Base-by-base conservation (phyloP, 306 rosid species). In the Spatholobus suberectus region DNA sequence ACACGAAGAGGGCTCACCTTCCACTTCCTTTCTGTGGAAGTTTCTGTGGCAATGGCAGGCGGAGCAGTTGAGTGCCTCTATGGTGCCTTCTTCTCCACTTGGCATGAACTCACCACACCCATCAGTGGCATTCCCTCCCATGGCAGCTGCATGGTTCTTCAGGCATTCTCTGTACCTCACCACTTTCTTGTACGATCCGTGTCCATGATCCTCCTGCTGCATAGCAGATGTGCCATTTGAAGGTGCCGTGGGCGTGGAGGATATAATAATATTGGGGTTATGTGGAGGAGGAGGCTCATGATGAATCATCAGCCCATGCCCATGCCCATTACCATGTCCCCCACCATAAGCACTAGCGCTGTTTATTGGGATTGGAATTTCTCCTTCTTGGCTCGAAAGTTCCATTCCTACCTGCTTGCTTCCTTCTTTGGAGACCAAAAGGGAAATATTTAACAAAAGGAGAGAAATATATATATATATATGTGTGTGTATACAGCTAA, bases 41-140 rank as follows among this genome's bases (percentile, higher is more conserved):
- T 94, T 94, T 79, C 98, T 85, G 87, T 94, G 98, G 44, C 98
- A 94, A 23, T 90, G 77, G 88, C 98, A 94, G 52, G 97, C 98
- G 0, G 97, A 92, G 84, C 98, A 94, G 58, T 29, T 91, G 59
- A 94, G 89, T 15, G 98, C 96, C 70, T 94, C 98, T 6, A 91
- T 84, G 34, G 89, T 88, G 1, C 97, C 98, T 70, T 92, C 91
- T 63, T 94, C 92, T 14, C 97, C 97, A 76, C 88, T 88, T 0
- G 98, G 96, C 97, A 94, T 94, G 93, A 94, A 94, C 83, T 94
- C 98, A 5, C 98, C 96, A 44, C 98, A 94, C 0, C 98, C 98
- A 55, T 94, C 98, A 0, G 92, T 91, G 17, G 97, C 96, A 74
- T 84, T 94, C 6, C 94, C 97, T 88, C 98, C 98, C 96, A 94